Percentiles rank a stretch among this genome's conserved stretches.
Evolutionary conservation across 345 rosid genomes (phyloP).

Genomic region (Brassica nigra): DNA sequence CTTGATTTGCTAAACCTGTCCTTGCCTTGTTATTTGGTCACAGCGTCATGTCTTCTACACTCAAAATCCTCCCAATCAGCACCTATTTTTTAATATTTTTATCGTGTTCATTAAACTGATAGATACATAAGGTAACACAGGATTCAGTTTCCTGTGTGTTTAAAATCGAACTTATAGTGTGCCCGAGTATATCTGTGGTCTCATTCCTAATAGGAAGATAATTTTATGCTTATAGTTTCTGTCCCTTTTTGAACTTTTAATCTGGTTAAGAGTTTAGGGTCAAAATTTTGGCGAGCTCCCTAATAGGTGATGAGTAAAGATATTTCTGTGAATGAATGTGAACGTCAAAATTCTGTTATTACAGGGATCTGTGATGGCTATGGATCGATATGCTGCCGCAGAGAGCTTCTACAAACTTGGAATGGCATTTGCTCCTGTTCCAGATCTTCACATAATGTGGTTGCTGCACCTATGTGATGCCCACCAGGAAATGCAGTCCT

Average conservation of each 20-base stretch:
- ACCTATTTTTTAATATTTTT: neutral
- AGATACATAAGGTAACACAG: neutral
- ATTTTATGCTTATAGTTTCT: neutral
- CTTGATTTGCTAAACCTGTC: conserved; percentile 16
- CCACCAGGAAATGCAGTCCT: conserved; percentile 99
- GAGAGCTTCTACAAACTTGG: conserved; percentile 98
- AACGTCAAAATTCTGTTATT: conserved; percentile 7
- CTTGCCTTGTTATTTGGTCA: conserved; percentile 12
- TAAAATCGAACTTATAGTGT: conserved; percentile 7
- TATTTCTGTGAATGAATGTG: neutral
- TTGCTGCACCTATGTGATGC: conserved; percentile 97
- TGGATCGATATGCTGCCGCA: conserved; percentile 96
- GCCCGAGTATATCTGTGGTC: neutral
- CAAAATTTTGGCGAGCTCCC: neutral
- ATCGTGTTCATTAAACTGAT: conserved; percentile 8
- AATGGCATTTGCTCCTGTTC: conserved; percentile 99
- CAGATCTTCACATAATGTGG: conserved; percentile 99
- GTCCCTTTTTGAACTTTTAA: conserved; percentile 5
- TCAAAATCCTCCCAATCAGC: neutral
- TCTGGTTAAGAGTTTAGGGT: neutral
- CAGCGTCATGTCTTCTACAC: neutral
- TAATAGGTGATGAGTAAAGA: conserved; percentile 6
- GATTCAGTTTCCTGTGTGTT: neutral
- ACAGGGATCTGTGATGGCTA: conserved; percentile 78
- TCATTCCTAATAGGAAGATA: neutral